A percentile compares a stretch with the other conserved stretches of the same genome.
phyloP scores from a whole-genome alignment of 2,329 filamentous ascomycete genomes.

The Talaromyces piceae region DNA sequence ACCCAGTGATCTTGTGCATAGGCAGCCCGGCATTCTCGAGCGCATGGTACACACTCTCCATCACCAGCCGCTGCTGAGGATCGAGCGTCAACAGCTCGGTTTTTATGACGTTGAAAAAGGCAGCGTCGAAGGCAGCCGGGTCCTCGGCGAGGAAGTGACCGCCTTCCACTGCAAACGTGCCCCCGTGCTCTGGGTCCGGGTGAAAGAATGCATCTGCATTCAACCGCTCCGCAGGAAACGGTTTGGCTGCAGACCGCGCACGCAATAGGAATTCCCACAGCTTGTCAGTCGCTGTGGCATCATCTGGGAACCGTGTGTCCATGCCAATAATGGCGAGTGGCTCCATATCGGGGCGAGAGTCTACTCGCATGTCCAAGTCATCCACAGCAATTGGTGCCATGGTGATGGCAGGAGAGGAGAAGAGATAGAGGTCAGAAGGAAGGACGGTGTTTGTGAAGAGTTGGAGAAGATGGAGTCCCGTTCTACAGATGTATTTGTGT shows the following conservation, averaged over 20 bases:
- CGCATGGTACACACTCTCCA: slow-evolving; percentile 9
- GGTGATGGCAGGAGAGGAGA: background rate
- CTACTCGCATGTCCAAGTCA: background rate
- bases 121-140: slow-evolving; percentile 21
- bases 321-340: slow-evolving; percentile 32
- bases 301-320: slow-evolving; percentile 23
- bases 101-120: slow-evolving; percentile 16
- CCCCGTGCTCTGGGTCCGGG: slow-evolving; percentile 29
- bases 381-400: background rate
- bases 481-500: background rate
- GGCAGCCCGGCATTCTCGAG: slow-evolving; percentile 21
- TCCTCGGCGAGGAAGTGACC: slow-evolving; percentile 16
- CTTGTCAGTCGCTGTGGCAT: slow-evolving; percentile 24
- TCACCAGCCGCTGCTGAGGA: slow-evolving; percentile 24
- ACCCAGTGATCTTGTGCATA: slow-evolving; percentile 22
- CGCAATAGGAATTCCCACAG: slow-evolving; percentile 29
- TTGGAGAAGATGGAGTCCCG: background rate
- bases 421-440: background rate
- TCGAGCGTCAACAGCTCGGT: slow-evolving; percentile 8
- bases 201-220: slow-evolving; percentile 31
- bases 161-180: slow-evolving; percentile 17
- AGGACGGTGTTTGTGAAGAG: background rate
- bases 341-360: slow-evolving; percentile 8
- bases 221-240: slow-evolving; percentile 30
- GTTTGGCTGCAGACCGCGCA: slow-evolving; percentile 22